Percentiles rank a stretch among this genome's conserved stretches.
Conservation (phyloP, 768 basidiomycete genomes). For the Lactarius hatsudake region DNA sequence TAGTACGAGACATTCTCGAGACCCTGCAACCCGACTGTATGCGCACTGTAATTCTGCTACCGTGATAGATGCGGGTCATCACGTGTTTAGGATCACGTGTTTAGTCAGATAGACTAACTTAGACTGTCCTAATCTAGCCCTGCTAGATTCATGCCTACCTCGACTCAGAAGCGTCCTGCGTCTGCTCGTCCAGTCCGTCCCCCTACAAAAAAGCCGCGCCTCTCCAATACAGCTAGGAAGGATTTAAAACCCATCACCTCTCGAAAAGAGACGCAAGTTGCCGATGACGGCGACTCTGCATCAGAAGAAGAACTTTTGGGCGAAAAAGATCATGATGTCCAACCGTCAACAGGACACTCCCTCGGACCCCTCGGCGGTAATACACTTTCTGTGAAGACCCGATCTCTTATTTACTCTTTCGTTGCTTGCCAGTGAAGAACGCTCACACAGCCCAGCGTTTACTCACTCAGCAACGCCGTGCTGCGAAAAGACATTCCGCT, state of each 20-base stretch:
- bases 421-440: constrained; percentile 49
- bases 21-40: not conserved
- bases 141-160: constrained; percentile 13
- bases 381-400: too few relatives aligned
- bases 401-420: not conserved
- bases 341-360: not conserved
- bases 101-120: not conserved
- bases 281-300: constrained; percentile 4
- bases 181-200: not conserved
- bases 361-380: not conserved
- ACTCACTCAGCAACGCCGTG: constrained; percentile 65
- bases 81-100: constrained; percentile 3
- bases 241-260: not conserved
- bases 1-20: constrained; percentile 5
- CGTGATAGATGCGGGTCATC: not conserved
- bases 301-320: not conserved
- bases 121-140: not conserved
- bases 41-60: not conserved
- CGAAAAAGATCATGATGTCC: constrained; percentile 34
- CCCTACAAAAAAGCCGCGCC: constrained; percentile 6
- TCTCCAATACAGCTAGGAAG: not conserved
- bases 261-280: not conserved
- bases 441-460: constrained; percentile 69
- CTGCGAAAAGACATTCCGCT: constrained; percentile 73
- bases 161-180: constrained; percentile 10